These are phyloP conservation scores for Daldinia loculata DNA, from an alignment of 495 filamentous ascomycete species.

Conservation along the genomic window DNA sequence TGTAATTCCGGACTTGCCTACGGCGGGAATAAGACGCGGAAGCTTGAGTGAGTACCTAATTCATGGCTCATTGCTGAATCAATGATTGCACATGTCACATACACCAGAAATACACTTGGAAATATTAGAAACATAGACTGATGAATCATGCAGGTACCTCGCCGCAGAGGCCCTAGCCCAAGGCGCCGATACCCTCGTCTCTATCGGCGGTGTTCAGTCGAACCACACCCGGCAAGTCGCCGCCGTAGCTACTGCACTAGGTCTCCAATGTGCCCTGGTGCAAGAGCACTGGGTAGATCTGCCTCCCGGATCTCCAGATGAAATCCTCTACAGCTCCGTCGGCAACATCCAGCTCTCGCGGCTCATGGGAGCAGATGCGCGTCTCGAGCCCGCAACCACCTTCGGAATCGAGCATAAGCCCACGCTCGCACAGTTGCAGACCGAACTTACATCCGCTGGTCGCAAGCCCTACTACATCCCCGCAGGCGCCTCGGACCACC, in stretches of 20 bases:
- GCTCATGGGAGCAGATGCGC: slow-evolving; percentile 67
- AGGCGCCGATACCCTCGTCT: slow-evolving; percentile 64
- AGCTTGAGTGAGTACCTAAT: slow-evolving; percentile 67
- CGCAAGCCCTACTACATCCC: slow-evolving; percentile 71
- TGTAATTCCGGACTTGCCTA: slow-evolving; percentile 68
- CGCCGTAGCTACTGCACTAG: slow-evolving; percentile 61
- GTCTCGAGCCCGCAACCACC: slow-evolving; percentile 54
- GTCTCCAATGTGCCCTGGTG: slow-evolving; percentile 62
- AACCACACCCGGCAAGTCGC: slow-evolving; percentile 73
- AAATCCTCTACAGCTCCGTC: slow-evolving; percentile 61
- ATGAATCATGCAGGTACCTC: slow-evolving; percentile 52
- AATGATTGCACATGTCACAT: not conserved
- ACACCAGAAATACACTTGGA: not conserved
- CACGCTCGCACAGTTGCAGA: slow-evolving; percentile 56
- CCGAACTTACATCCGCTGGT: slow-evolving; percentile 56
- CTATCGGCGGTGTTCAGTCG: slow-evolving; percentile 70
- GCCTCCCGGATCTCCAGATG: slow-evolving; percentile 16
- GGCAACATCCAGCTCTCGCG: slow-evolving; percentile 71
- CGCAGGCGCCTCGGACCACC: slow-evolving; percentile 70
- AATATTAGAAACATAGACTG: not conserved
- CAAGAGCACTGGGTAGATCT: slow-evolving; percentile 71
- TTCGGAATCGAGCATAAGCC: slow-evolving; percentile 70
- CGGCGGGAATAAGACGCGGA: slow-evolving; percentile 73
- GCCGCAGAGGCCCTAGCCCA: slow-evolving; percentile 64
- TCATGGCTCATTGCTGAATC: not conserved